Percentiles rank a stretch among this genome's conserved stretches.
Conservation (phyloP, 2,329 filamentous ascomycete genomes). For the Dothiorella sarmentorum region DNA sequence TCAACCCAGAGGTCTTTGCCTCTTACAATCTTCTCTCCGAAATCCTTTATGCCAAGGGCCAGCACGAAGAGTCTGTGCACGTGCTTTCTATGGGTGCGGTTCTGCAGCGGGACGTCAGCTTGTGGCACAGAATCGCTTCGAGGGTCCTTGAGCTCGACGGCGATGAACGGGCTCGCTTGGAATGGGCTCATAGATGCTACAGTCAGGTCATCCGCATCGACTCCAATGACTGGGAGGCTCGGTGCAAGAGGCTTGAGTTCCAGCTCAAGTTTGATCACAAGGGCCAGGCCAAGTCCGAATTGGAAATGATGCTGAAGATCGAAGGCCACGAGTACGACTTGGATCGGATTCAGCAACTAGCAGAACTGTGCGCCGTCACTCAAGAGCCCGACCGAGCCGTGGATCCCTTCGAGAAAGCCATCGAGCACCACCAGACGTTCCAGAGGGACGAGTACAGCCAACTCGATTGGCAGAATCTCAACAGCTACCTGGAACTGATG, state of each 20-base stretch:
- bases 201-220: conserved; percentile 54
- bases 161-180: conserved; percentile 41
- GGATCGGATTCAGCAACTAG: conserved; percentile 53
- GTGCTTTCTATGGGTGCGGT: conserved; percentile 58
- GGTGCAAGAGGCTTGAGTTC: conserved; percentile 54
- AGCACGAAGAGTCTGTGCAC: conserved; percentile 54
- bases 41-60: conserved; percentile 54
- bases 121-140: conserved; percentile 57
- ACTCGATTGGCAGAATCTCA: conserved; percentile 75
- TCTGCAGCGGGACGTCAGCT: conserved; percentile 52
- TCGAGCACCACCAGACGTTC: conserved; percentile 45
- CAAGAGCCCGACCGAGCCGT: conserved; percentile 48
- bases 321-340: conserved; percentile 49
- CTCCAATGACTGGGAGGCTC: conserved; percentile 49
- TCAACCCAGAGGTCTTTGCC: conserved; percentile 61
- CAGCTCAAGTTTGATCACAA: conserved; percentile 46
- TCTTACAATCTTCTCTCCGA: conserved; percentile 60
- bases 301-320: conserved; percentile 53
- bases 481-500: conserved; percentile 74
- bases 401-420: conserved; percentile 51
- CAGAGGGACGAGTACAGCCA: conserved; percentile 44
- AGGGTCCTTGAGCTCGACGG: conserved; percentile 51
- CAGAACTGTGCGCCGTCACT: conserved; percentile 54
- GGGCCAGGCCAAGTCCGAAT: conserved; percentile 44
- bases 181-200: conserved; percentile 53